Evolutionary conservation across 2,329 filamentous ascomycete genomes (phyloP).

Genomic region (Sporothrix mexicana): DNA sequence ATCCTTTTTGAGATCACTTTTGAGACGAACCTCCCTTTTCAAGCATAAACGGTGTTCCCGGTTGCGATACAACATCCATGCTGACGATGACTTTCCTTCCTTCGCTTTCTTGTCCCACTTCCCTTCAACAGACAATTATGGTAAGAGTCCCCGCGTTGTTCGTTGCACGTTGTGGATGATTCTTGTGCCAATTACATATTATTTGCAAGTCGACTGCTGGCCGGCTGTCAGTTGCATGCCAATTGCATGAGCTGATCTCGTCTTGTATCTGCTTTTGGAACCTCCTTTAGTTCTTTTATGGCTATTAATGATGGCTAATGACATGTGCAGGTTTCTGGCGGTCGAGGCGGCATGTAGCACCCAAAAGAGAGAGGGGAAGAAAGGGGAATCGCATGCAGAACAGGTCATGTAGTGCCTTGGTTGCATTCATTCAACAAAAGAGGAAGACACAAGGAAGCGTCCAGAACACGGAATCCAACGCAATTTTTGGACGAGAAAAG

Average conservation of each 20-base stretch:
- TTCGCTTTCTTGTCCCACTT: neutral
- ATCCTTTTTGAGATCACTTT: too few relatives aligned
- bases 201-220: too few relatives aligned
- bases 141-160: neutral
- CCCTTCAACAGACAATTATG: neutral
- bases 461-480: too few relatives aligned
- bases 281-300: neutral
- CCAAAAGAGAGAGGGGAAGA: slow-evolving; percentile 49
- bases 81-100: neutral
- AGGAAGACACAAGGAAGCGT: too few relatives aligned
- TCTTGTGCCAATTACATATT: neutral
- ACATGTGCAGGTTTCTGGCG: slow-evolving; percentile 70
- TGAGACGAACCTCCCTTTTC: too few relatives aligned
- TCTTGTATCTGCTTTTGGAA: too few relatives aligned
- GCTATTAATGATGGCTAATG: slow-evolving; percentile 13
- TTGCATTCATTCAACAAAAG: too few relatives aligned
- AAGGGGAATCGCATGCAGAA: neutral
- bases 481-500: too few relatives aligned
- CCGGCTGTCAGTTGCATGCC: neutral
- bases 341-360: slow-evolving; percentile 48
- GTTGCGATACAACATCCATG: neutral
- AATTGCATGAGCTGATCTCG: neutral
- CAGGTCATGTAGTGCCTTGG: too few relatives aligned
- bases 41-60: too few relatives aligned
- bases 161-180: neutral